Base-by-base conservation (phyloP, 176 grass and related monocot species). In the Eragrostis curvula region DNA sequence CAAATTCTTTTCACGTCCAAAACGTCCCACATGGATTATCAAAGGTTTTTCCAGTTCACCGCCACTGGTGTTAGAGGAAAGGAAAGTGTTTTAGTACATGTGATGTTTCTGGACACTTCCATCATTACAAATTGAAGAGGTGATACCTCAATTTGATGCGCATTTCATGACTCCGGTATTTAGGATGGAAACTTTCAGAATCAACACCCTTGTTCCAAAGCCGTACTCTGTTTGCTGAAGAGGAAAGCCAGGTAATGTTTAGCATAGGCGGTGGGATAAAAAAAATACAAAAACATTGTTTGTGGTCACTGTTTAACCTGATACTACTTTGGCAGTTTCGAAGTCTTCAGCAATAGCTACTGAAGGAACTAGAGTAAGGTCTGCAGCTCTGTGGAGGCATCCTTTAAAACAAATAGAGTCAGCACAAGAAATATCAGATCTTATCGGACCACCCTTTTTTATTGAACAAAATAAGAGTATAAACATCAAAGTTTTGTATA, bases 151-250 rank as follows among this genome's bases (percentile, higher is more conserved):
- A 88, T 62, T 78, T 93, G 66, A 78, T 46, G n/a, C 93, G 96
- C 93, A 93, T 95, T 80, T 95, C 93, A 78, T 91, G 88, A 7
- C 83, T 98, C 49, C 68, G 29, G 74, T 86, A 93, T 80, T 87
- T 92, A 78, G 93, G 83, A 73, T 98, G 92, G 66, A 98, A 98
- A 70, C 88, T 95, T 87, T 95, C 90, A 70, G 96, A 98, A 74
- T 98, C 96, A 77, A 98, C 91, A 39, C 96, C 96, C 69, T 98
- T 98, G 89, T 98, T 93, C 96, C 96, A 98, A 83, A 98, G 93
- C 44, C 90, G 84, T 90, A 98, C 74, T 86, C 83, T 98, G 49
- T 83, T 91, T 85, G 90, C 92, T 98, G 82, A 74, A 85, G 68
- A 79, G 49, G 24, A 71, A 81, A 73, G 56, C 6, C 0, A 47